Base-by-base conservation (phyloP, 768 basidiomycete species). In the Hemileccinum rubropunctum region DNA sequence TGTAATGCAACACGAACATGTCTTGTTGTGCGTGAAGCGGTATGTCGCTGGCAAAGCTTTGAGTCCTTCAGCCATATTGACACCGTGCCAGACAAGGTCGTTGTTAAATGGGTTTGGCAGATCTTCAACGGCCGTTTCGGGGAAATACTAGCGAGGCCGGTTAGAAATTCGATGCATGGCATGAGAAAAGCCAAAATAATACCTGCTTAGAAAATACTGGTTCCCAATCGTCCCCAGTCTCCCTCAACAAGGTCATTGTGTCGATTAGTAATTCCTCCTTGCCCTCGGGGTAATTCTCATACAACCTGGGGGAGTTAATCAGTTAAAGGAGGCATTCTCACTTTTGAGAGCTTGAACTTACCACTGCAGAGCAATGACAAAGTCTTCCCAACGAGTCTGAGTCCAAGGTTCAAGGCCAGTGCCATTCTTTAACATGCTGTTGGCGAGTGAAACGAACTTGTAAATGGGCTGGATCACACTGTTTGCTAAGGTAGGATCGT, bases 41-140 rank as follows among this genome's bases (percentile, higher is more conserved):
- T 76, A 79, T 0, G 77, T 76, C 6, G 78, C 71, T 14, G 79
- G 77, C 6, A 79, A 61, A 2, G 79, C 79, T 60, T 82, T 81
- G 28, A 81, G 65, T 2, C 78, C 79, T 58, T 81, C 80, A 4
- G 78, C 78, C 71, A 82, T 71, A 57, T 81, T 81, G 45, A 81
- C 79, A 17, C 77, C 79, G 54, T 81, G 79, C 79, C 78, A 81
- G n/a, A 73, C 72, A 50, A 48, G 39, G 73, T 51, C 0, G 1
- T 74, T 66, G 32, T 70, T 67, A 64, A 81, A 78, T 2, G 79
- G 78, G 50, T 79, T 80, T n/a, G 45, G 49, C 3, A 65, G 18
- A 37, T 11, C 6, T 11, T 46, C 45, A 37, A 20, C 13, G 15
- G 45, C 45, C 10, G 17, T 18, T 9, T 35, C 28, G 7, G 45